phyloP scores from a whole-genome alignment of 805 yeast species.

The Jamesozyma lodderae region DNA sequence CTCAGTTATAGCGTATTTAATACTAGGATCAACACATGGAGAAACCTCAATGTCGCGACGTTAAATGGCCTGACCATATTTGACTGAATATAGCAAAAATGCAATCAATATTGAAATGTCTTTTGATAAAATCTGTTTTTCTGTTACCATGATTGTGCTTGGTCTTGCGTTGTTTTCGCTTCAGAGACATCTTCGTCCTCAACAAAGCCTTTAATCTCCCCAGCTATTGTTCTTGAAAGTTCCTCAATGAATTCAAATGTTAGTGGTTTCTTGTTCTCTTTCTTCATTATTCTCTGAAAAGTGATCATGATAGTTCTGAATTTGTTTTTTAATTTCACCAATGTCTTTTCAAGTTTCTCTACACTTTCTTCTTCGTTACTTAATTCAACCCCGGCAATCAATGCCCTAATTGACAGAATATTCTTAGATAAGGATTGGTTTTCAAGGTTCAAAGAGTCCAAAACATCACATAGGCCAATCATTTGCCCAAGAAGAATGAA shows the following conservation, averaged over 20 bases:
- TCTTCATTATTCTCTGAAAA: conserved; percentile 16
- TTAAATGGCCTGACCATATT: too few species aligned
- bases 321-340: conserved; percentile 52
- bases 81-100: too few species aligned
- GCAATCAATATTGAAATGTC: background rate
- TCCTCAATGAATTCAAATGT: conserved; percentile 31
- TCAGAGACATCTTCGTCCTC: conserved; percentile 19
- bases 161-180: conserved; percentile 15
- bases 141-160: conserved; percentile 21
- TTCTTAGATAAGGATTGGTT: conserved; percentile 14
- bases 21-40: too few species aligned
- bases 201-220: conserved; percentile 25
- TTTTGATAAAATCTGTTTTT: background rate
- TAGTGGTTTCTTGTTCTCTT: conserved; percentile 15
- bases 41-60: too few species aligned
- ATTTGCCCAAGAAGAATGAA: conserved; percentile 64
- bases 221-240: conserved; percentile 24
- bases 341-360: conserved; percentile 41
- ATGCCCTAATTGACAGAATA: conserved; percentile 16
- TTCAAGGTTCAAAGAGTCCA: conserved; percentile 27
- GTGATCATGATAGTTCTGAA: conserved; percentile 41
- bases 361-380: conserved; percentile 50
- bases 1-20: too few species aligned
- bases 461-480: conserved; percentile 38
- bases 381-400: conserved; percentile 28